Evolutionary conservation across 768 basidiomycete genomes (phyloP), one percentile per base, ranked within the genome.

Genomic region (Mycena chlorophos): DNA sequence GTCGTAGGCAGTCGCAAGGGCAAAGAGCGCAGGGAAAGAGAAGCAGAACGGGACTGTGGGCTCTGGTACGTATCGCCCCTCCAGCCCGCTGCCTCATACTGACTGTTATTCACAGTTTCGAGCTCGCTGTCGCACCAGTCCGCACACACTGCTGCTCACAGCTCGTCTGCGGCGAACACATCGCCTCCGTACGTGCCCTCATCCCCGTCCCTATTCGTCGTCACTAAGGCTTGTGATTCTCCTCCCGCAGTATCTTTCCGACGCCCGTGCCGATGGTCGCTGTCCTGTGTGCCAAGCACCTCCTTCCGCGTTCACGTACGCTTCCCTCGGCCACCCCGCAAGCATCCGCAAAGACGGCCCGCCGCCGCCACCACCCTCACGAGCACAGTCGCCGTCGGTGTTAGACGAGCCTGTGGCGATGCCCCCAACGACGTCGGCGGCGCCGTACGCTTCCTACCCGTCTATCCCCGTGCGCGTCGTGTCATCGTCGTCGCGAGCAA

Each of bases 111-210:
- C 17, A 17, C 17, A 56, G 55, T 49, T 56, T 56, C 55, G 55
- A 56, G 22, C 54, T n/a, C 28, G 54, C 54, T 5, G 22, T 28
- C 5, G 8, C 54, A 3, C 55, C 55, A 3, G 49, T 56, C 22
- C 55, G 55, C 39, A 56, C 55, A 3, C 43, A 10, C 1, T 56
- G 50, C 45, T 56, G 55, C 50, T 27, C 12, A 22, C 49, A 51
- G 31, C 17, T 56, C 25, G 39, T 56, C 45, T 56, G 55, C 37
- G 50, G 49, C 17, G 55, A 56, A 37, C 55, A 56, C 43, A 52
- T 56, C 48, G 31, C 30, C 50, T 10, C 52, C 42, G 52, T 53
- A 23, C 40, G 52, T 53, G 3, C 40, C 17, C 13, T 10, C 25
- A 42, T 10, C 20, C n/a, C 8, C 29, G 5, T 29, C 3, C 40